Conservation (phyloP, 352 stramenopile species). For the Phytopythium sindhum region DNA sequence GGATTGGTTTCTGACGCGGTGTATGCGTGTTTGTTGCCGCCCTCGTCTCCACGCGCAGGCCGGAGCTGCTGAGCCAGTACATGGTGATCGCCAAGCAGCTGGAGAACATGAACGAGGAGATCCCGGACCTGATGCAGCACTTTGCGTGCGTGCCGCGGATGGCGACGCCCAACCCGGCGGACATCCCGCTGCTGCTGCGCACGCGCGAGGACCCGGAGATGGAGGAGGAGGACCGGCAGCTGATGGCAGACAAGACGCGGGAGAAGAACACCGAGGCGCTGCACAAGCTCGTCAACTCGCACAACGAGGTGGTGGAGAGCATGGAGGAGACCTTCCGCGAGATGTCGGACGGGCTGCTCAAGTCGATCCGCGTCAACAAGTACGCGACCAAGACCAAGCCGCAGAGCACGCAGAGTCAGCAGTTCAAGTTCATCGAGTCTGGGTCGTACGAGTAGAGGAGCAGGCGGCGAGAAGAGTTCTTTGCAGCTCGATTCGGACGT, state of each 20-base stretch:
- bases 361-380: conserved; percentile 83
- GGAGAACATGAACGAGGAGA: conserved; percentile 88
- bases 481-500: neutral
- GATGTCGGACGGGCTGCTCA: conserved; percentile 81
- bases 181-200: conserved; percentile 74
- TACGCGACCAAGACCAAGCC: conserved; percentile 81
- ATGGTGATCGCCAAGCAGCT: conserved; percentile 87
- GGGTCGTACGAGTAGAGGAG: conserved; percentile 41
- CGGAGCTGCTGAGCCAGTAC: conserved; percentile 80
- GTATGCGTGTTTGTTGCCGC: neutral
- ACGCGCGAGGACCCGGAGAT: conserved; percentile 86
- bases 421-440: conserved; percentile 88
- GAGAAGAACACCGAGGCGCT: conserved; percentile 67
- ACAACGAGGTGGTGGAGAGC: conserved; percentile 77
- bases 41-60: conserved; percentile 22
- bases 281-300: conserved; percentile 53
- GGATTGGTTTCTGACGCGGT: neutral
- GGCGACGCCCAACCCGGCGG: conserved; percentile 70
- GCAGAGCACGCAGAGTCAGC: conserved; percentile 66
- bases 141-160: conserved; percentile 82
- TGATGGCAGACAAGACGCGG: conserved; percentile 63
- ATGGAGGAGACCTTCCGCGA: conserved; percentile 82
- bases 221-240: conserved; percentile 74
- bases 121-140: conserved; percentile 81
- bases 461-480: no score